Evolutionary conservation across 140 eudicot genomes (phyloP).

Genomic region (Cichorium intybus): DNA sequence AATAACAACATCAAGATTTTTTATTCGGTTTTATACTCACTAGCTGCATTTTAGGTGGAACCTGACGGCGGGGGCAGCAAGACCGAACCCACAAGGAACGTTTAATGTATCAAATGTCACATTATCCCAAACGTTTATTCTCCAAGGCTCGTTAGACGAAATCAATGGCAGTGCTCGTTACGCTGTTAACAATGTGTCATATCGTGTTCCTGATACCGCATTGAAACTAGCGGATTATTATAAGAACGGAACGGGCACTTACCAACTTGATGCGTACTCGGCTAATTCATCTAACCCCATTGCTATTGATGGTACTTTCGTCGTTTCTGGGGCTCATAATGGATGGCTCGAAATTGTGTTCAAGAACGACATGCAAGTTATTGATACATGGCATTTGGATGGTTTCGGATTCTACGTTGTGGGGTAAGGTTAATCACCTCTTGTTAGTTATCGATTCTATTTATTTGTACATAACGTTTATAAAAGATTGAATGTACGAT

Average conservation of each 20-base stretch:
- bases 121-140: constrained; percentile 54
- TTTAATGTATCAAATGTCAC: constrained; percentile 76
- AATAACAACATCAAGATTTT: too few relatives aligned
- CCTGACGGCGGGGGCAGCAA: constrained; percentile 67
- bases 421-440: constrained; percentile 62
- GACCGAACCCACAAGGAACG: constrained; percentile 83
- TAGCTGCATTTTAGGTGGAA: constrained; percentile 42
- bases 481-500: not conserved
- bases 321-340: constrained; percentile 51
- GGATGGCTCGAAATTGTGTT: constrained; percentile 86
- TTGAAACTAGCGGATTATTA: constrained; percentile 60
- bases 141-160: constrained; percentile 42
- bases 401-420: constrained; percentile 80
- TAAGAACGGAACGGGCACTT: constrained; percentile 59
- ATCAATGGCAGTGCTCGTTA: constrained; percentile 39
- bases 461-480: not conserved
- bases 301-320: constrained; percentile 49
- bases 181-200: constrained; percentile 57
- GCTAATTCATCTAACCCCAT: constrained; percentile 30
- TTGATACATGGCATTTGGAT: constrained; percentile 87
- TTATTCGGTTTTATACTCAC: not conserved
- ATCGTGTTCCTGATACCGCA: constrained; percentile 50
- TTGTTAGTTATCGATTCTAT: not conserved
- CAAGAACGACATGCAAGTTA: constrained; percentile 40
- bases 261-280: constrained; percentile 55